phyloP scores from a whole-genome alignment of 371 early-diverging fungal genomes.

The Syncephalastrum sp. region DNA sequence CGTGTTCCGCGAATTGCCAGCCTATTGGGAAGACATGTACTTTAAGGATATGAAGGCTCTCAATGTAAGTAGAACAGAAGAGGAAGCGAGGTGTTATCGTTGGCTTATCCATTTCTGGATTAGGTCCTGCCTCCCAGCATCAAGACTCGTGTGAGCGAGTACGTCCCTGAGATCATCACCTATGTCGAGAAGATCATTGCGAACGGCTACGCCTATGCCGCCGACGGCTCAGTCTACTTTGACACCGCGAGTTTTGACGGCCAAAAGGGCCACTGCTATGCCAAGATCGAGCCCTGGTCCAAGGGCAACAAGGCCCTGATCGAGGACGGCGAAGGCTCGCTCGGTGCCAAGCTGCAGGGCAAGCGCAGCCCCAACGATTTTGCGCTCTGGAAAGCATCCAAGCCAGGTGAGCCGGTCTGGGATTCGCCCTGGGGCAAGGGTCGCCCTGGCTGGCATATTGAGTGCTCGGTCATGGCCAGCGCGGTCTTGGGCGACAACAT shows the following conservation, averaged over 20 bases:
- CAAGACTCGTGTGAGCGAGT: slow-evolving; percentile 97
- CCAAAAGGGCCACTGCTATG: slow-evolving; percentile 83
- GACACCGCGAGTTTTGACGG: slow-evolving; percentile 90
- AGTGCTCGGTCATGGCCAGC: slow-evolving; percentile 99
- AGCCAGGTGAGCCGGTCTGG: slow-evolving; percentile 98
- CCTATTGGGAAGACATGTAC: slow-evolving; percentile 96
- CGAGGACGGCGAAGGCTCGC: slow-evolving; percentile 91
- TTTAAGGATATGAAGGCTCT: slow-evolving; percentile 96
- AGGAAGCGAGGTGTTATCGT: neutral
- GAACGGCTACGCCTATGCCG: slow-evolving; percentile 95
- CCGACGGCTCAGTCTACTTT: slow-evolving; percentile 98
- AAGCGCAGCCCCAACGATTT: slow-evolving; percentile 90
- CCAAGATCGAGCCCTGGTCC: slow-evolving; percentile 90
- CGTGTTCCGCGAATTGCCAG: slow-evolving; percentile 89
- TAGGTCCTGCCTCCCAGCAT: slow-evolving; percentile 89
- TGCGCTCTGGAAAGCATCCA: slow-evolving; percentile 98
- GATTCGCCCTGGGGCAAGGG: slow-evolving; percentile 93
- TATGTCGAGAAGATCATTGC: slow-evolving; percentile 92
- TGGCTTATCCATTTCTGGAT: neutral
- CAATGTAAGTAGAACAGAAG: slow-evolving; percentile 56
- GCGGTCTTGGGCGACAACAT: slow-evolving; percentile 89
- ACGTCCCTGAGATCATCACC: slow-evolving; percentile 91
- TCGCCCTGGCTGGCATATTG: slow-evolving; percentile 99
- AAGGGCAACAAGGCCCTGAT: slow-evolving; percentile 78
- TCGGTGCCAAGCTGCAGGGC: slow-evolving; percentile 71